Conservation (phyloP, 169 alveolate genomes). For the Plasmodium vivax region DNA sequence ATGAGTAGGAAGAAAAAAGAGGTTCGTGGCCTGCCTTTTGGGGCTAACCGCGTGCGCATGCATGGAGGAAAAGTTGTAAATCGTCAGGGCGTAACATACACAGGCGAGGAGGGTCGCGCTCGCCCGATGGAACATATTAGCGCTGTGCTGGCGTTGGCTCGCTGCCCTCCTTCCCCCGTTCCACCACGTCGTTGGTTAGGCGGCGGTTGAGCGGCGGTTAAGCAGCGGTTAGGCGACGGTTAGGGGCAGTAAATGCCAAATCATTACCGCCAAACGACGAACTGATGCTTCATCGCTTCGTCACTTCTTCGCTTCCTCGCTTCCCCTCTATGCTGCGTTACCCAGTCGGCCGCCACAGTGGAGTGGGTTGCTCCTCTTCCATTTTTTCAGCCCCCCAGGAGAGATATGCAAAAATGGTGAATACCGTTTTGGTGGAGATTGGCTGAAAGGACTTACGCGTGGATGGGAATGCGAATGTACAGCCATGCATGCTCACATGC, state of each 20-base stretch:
- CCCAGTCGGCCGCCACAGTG: not conserved
- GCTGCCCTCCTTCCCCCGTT: conserved; percentile 1
- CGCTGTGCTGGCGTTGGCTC: not conserved
- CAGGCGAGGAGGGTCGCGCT: conserved; percentile 5
- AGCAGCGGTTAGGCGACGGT: not conserved
- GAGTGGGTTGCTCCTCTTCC: not conserved
- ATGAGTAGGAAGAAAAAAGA: not conserved
- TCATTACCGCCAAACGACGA: not conserved
- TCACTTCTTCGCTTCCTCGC: not conserved
- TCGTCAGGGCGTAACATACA: conserved; percentile 30
- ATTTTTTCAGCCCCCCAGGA: not conserved
- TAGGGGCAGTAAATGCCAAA: not conserved
- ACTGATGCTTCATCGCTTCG: not conserved
- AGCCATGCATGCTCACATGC: not conserved
- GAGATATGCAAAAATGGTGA: not conserved
- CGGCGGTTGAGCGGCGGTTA: not conserved
- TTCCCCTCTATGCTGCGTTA: not conserved
- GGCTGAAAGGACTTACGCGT: not conserved
- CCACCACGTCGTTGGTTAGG: conserved; percentile 1
- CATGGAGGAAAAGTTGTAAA: conserved; percentile 1
- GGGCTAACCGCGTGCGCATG: not conserved
- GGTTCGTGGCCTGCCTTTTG: not conserved
- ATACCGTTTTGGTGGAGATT: not conserved
- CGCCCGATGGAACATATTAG: conserved; percentile 62
- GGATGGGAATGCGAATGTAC: not conserved